A percentile compares a stretch with the other conserved stretches of the same genome.
phyloP scores from a whole-genome alignment of 176 grass and related monocot species.

The Otatea glauca region DNA sequence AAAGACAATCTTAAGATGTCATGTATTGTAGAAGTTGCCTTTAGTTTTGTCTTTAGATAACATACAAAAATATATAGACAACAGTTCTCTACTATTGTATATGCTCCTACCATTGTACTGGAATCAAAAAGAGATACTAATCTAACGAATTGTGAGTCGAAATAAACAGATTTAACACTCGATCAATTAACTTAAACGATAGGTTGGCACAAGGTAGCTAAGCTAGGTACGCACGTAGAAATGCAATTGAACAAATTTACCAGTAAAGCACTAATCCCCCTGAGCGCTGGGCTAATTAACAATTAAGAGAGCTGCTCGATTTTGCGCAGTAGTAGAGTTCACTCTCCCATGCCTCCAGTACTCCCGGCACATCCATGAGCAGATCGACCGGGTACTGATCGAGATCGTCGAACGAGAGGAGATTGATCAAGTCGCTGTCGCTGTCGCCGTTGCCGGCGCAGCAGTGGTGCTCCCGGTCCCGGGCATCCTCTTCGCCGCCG shows the following conservation, averaged over 20 bases:
- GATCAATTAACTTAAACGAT: neutral
- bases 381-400: constrained; percentile 23
- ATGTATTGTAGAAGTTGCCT: too few species aligned
- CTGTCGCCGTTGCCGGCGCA: neutral
- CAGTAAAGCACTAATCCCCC: neutral
- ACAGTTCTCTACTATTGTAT: too few species aligned
- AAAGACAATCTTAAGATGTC: too few species aligned
- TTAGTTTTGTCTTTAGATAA: too few species aligned
- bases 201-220: neutral
- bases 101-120: neutral
- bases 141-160: neutral
- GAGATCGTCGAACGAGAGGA: constrained; percentile 39
- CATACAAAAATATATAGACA: too few species aligned
- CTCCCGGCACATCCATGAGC: constrained; percentile 31
- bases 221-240: neutral
- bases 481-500: neutral
- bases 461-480: neutral
- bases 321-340: constrained; percentile 4
- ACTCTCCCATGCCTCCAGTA: constrained; percentile 42
- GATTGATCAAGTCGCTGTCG: constrained; percentile 4
- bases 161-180: neutral
- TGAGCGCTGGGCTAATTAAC: neutral
- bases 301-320: neutral
- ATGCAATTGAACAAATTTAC: constrained; percentile 8
- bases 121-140: neutral